Conservation (phyloP, 257 asterid species). For the Solanum corneliomulleri region DNA sequence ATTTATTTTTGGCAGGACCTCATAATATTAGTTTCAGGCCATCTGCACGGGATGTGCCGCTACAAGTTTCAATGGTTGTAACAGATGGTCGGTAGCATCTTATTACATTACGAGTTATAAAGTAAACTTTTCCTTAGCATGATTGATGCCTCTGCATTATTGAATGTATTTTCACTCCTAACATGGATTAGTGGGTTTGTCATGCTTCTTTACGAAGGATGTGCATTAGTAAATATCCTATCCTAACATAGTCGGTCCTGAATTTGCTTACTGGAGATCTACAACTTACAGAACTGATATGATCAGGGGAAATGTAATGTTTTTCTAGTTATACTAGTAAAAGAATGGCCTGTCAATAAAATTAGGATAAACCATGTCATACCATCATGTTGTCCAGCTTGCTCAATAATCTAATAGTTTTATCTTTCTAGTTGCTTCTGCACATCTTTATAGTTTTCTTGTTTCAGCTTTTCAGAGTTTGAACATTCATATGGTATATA, state of each 20-base stretch:
- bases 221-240: not conserved
- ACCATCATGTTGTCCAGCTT: not conserved
- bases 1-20: slow-evolving; percentile 42
- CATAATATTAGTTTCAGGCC: slow-evolving; percentile 91
- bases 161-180: not conserved
- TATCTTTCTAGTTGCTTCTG: not conserved
- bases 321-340: not conserved
- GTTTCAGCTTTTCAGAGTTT: not conserved
- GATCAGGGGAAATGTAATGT: not conserved
- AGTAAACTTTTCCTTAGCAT: not conserved
- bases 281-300: not conserved
- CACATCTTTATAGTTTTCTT: not conserved
- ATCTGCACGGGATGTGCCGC: slow-evolving; percentile 52
- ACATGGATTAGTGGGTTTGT: not conserved
- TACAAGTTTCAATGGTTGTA: slow-evolving; percentile 85
- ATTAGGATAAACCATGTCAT: not conserved
- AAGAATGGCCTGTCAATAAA: not conserved
- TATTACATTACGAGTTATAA: not conserved
- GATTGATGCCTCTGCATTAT: not conserved
- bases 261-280: not conserved
- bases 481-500: not conserved
- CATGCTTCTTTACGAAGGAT: not conserved
- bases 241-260: not conserved
- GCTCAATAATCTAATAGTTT: not conserved
- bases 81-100: slow-evolving; percentile 56